Conservation (phyloP, 1,139 yeast genomes). For the Taphrina wiesneri region DNA sequence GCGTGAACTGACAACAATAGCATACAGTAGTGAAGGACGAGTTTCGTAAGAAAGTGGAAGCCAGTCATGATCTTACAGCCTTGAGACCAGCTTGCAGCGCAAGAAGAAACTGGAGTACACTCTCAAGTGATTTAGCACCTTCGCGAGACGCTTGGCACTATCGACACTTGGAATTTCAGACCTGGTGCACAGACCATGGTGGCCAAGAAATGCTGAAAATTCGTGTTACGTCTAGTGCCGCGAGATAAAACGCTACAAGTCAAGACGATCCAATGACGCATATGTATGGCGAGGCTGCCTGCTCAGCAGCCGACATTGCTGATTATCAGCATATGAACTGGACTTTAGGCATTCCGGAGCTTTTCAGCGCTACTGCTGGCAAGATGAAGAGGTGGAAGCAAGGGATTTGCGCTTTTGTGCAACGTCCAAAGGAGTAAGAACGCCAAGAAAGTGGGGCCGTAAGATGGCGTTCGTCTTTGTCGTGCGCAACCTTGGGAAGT, state of each 20-base stretch:
- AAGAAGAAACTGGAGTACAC: not conserved
- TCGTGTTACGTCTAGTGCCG: not conserved
- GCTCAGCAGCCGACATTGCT: not conserved
- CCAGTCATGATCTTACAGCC: not conserved
- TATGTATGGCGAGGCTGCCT: not conserved
- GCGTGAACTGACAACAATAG: not conserved
- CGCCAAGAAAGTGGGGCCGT: not conserved
- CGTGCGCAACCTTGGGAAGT: not conserved
- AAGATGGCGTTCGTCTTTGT: not conserved
- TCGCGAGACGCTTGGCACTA: too few species aligned
- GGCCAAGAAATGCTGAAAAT: not conserved
- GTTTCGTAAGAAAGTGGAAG: not conserved
- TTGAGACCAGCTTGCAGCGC: not conserved
- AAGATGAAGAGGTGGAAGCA: not conserved
- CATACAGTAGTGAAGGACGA: not conserved
- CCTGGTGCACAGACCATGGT: not conserved
- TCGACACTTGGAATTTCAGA: not conserved
- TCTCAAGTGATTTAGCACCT: too few species aligned
- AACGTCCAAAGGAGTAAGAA: conserved; percentile 1
- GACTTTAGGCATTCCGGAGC: not conserved
- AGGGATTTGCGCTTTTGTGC: not conserved
- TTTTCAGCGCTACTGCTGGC: not conserved
- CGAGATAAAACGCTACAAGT: not conserved
- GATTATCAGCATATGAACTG: not conserved
- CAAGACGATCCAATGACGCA: not conserved